A percentile compares a stretch with the other conserved stretches of the same genome.
phyloP scores from a whole-genome alignment of 2,329 filamentous ascomycete species.

The Alternaria infectoria region DNA sequence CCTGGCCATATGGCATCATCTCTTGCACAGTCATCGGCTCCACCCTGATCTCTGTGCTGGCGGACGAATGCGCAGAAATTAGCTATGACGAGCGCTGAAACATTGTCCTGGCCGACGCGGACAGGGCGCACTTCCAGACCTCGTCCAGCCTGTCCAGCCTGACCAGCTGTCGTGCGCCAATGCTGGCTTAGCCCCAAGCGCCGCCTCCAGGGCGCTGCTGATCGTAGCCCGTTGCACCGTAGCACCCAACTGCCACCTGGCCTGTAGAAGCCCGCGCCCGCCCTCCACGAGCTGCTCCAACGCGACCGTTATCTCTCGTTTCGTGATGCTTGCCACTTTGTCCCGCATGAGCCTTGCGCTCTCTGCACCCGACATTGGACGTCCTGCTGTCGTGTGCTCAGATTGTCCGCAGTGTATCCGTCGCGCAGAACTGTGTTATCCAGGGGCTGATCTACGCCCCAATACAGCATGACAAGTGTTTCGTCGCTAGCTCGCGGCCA shows the following conservation, averaged over 20 bases:
- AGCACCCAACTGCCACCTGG: slow-evolving; percentile 30
- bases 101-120: slow-evolving; percentile 18
- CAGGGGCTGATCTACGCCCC: slow-evolving; percentile 35
- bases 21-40: background rate
- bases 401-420: slow-evolving; percentile 7
- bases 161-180: slow-evolving; percentile 29
- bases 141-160: background rate
- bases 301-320: slow-evolving; percentile 29
- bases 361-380: background rate
- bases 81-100: slow-evolving; percentile 25
- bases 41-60: background rate
- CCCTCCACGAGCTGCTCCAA: slow-evolving; percentile 18
- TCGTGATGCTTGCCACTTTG: slow-evolving; percentile 30
- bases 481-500: slow-evolving; percentile 32
- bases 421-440: slow-evolving; percentile 18
- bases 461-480: slow-evolving; percentile 37
- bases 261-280: slow-evolving; percentile 27
- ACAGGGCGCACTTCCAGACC: slow-evolving; percentile 10
- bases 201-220: slow-evolving; percentile 17
- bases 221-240: slow-evolving; percentile 14
- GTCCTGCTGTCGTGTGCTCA: slow-evolving; percentile 4
- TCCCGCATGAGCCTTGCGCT: background rate
- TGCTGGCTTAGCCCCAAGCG: slow-evolving; percentile 22
- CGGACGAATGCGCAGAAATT: slow-evolving; percentile 1
- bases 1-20: background rate